Base-by-base conservation (phyloP, 768 basidiomycete genomes). In the Rickenella mellea region DNA sequence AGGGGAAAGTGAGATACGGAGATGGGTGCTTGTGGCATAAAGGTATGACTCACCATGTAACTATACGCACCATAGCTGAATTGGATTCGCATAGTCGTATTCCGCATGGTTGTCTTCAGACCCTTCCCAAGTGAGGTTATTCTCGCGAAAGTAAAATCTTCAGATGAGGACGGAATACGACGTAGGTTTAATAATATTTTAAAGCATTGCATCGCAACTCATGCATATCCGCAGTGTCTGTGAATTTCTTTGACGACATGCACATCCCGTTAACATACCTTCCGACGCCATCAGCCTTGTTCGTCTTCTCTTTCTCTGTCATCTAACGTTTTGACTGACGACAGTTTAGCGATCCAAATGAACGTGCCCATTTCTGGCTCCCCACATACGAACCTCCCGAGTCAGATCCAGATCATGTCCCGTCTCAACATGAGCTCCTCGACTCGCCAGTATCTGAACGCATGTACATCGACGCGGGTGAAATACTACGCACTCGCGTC, bases 21-120 rank as follows among this genome's bases (percentile, higher is more conserved):
- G 94, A 99, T 60, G 94, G 94, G 0, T 81, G 80, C 55, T 66
- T 94, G 54, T 98, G 92, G 83, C 92, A 98, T 57, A 90, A 86
- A 71, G 77, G 93, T 93, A 40, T 47, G 67, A 55, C 12, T 22
- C 8, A n/a, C 17, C 15, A n/a, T n/a, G n/a, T n/a, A 39, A n/a
- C 27, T 24, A 7, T 42, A 22, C 2, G 26, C 7, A 14, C 8
- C 5, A 22, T 28, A 38, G n/a, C 39, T 41, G 35, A 30, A 36
- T 10, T 15, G 8, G 17, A 21, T 21, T 33, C 37, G 10, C 36
- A 7, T 51, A 98, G 94, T 84, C 6, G 74, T 84, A 8, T 96
- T 98, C 59, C 70, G 93, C 28, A 62, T 99, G 59, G 81, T 93
- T 41, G 78, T 97, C 3, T 97, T 96, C 58, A 71, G 91, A 50